These are phyloP conservation scores for Thalassiosira profunda DNA, from an alignment of 108 stramenopile species.

Conservation along the genomic window DNA sequence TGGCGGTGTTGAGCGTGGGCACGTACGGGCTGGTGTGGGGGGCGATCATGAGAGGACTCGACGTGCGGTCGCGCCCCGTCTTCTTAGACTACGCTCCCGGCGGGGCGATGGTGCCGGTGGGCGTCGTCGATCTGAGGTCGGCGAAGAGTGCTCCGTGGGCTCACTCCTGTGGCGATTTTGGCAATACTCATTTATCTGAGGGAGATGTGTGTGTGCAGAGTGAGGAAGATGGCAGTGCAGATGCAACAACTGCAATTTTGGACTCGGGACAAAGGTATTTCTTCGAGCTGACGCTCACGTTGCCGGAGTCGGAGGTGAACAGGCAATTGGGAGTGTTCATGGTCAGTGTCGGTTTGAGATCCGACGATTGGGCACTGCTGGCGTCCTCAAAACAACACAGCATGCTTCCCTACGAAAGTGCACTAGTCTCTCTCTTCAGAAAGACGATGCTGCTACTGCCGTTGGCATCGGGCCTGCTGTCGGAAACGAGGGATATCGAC, in stretches of 20 bases:
- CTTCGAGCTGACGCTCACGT: conserved; percentile 61
- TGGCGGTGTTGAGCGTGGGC: conserved; percentile 29
- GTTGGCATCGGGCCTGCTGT: conserved; percentile 59
- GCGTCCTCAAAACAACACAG: conserved; percentile 69
- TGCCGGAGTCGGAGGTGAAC: conserved; percentile 78
- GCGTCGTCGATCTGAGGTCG: conserved; percentile 34
- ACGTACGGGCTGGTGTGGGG: conserved; percentile 24
- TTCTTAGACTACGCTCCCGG: conserved; percentile 49
- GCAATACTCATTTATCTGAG: neutral
- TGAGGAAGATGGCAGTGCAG: conserved; percentile 2
- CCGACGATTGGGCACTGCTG: conserved; percentile 48
- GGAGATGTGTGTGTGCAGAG: conserved; percentile 13
- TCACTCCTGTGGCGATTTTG: conserved; percentile 16
- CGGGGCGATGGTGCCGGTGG: conserved; percentile 14
- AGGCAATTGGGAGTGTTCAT: conserved; percentile 65
- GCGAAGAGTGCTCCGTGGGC: conserved; percentile 30
- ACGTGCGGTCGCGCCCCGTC: conserved; percentile 43
- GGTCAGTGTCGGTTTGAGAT: conserved; percentile 54
- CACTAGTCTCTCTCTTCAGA: conserved; percentile 57
- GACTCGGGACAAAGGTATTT: conserved; percentile 56
- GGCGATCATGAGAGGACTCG: conserved; percentile 43
- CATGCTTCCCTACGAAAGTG: conserved; percentile 77
- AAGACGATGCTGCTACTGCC: conserved; percentile 63
- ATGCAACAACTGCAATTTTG: conserved; percentile 26
- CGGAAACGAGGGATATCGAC: conserved; percentile 66